Base-by-base conservation (phyloP, 352 stramenopile genomes). In the Globisporangium iwayamae region DNA sequence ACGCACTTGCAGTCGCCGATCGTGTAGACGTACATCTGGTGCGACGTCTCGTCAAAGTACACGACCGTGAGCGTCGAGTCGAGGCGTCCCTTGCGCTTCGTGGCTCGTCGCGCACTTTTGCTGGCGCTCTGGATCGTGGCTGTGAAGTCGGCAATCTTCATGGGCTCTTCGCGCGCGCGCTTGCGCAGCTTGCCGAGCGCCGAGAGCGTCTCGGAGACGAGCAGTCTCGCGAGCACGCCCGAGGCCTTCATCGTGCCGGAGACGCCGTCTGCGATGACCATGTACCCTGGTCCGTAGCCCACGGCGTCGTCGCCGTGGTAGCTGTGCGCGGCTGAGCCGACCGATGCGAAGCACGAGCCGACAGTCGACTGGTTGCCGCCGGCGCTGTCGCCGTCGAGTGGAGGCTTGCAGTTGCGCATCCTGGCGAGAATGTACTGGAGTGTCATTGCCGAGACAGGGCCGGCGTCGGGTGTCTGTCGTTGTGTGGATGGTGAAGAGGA, bases 1-100 rank as follows among this genome's bases (percentile, higher is more conserved):
- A 94, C 82, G 67, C 85, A 93, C 69, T 96, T 96, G 77, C 87
- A 96, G 65, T 96, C 87, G 45, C 87, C 87, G 60, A 96, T 89
- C 41, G 86, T 90, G 68, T 87, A 94, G 39, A 93, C 87, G 61
- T 88, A 89, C 81, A 96, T 90, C 60, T 83, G 75, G 28, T 73
- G 72, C 52, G 74, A 74, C n/a, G 68, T 60, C 28, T 92, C 80
- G 61, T 93, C 83, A 54, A 94, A 90, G 68, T 79, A 94, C 36
- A 92, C 87, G 58, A 84, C 84, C 34, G 87, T 85, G 46, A 96
- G 77, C 28, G 87, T 93, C 66, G 87, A 94, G 63, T 96, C 87
- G 10, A 96, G 76, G 10, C 87, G 76, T 1, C 87, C 87, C 56
- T 94, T 94, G 65, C 82, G 85, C 56, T 85, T 86, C 25, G 81